Conservation (phyloP, 164 flowering plant genomes). For the Houttuynia cordata region DNA sequence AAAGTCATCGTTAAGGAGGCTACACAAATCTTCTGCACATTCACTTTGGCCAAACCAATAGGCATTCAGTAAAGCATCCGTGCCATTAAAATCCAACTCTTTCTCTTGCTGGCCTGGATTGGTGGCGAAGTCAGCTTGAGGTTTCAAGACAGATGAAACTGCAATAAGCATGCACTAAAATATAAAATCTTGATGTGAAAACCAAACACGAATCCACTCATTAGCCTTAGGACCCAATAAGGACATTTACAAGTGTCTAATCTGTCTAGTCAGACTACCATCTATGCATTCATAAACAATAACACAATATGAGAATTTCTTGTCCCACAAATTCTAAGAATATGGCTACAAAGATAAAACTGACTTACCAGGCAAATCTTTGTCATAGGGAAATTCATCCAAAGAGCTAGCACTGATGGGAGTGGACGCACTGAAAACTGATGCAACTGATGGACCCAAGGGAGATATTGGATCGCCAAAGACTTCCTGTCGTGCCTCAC, state of each 20-base stretch:
- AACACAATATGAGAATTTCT: neutral
- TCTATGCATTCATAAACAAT: neutral
- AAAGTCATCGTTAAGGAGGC: constrained; percentile 44
- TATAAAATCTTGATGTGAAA: no score
- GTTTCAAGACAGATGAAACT: constrained; percentile 13
- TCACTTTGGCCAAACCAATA: constrained; percentile 37
- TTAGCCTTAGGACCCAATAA: no score
- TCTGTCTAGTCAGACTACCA: neutral
- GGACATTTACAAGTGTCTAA: no score
- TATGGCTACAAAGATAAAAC: neutral
- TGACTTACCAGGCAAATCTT: constrained; percentile 13
- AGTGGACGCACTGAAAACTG: constrained; percentile 42
- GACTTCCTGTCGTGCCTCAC: constrained; percentile 21
- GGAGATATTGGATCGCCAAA: constrained; percentile 51
- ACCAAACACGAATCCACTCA: no score
- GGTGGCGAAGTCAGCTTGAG: constrained; percentile 13
- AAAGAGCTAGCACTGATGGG: constrained; percentile 37
- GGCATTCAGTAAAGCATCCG: constrained; percentile 47
- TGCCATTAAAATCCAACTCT: constrained; percentile 7
- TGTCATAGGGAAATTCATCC: constrained; percentile 28
- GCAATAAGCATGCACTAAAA: neutral
- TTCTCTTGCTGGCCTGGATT: neutral
- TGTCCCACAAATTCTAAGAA: neutral
- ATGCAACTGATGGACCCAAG: constrained; percentile 46
- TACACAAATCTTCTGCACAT: constrained; percentile 12